Percentiles rank a stretch among this genome's conserved stretches.
Evolutionary conservation across 768 basidiomycete genomes (phyloP).

Genomic region (Russula brevipes): DNA sequence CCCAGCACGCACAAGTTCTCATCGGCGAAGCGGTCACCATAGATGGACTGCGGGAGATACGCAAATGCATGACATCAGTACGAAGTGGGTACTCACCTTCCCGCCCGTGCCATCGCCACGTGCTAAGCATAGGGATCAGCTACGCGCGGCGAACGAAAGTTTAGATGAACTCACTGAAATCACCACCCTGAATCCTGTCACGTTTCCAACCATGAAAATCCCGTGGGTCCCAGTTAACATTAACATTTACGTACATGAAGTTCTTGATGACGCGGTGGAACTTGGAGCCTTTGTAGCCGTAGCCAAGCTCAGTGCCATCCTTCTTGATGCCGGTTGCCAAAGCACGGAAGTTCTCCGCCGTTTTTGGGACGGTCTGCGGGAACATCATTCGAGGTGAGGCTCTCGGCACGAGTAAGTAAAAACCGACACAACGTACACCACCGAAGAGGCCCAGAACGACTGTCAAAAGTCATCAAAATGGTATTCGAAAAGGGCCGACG

Average conservation of each 20-base stretch:
- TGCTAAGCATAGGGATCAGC: slow-evolving; percentile 39
- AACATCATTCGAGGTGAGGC: background rate
- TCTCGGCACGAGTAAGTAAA: background rate
- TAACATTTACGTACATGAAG: slow-evolving; percentile 59
- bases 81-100: slow-evolving; percentile 49
- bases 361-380: slow-evolving; percentile 85
- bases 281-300: slow-evolving; percentile 89
- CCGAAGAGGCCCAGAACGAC: slow-evolving; percentile 89
- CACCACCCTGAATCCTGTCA: slow-evolving; percentile 91
- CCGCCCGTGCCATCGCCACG: slow-evolving; percentile 86
- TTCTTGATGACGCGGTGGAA: slow-evolving; percentile 96
- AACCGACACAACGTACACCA: slow-evolving; percentile 44
- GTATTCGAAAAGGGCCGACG: background rate
- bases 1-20: slow-evolving; percentile 79
- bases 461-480: slow-evolving; percentile 28
- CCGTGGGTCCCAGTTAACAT: background rate
- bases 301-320: slow-evolving; percentile 64
- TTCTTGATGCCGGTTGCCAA: slow-evolving; percentile 79
- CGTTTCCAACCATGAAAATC: slow-evolving; percentile 24
- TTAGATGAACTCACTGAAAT: slow-evolving; percentile 70
- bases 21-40: slow-evolving; percentile 84
- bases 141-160: slow-evolving; percentile 16
- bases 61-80: background rate
- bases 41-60: slow-evolving; percentile 60
- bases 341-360: slow-evolving; percentile 95